These are phyloP conservation scores for Talaromyces nanjingensis DNA, from an alignment of 495 filamentous ascomycete genomes.

Conservation along the genomic window DNA sequence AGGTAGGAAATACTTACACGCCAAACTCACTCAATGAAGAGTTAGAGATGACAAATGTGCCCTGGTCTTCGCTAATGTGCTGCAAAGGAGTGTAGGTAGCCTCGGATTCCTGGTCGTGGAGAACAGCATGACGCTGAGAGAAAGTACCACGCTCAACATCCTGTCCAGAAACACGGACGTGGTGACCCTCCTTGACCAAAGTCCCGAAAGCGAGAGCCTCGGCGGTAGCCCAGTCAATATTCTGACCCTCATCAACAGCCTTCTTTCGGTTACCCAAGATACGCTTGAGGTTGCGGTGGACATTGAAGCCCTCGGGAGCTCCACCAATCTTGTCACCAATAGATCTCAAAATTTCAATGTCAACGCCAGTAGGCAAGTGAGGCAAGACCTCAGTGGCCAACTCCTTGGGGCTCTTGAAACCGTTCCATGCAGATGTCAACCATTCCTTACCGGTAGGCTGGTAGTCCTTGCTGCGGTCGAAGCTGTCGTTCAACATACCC, in stretches of 20 bases:
- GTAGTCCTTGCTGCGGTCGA: slow-evolving; percentile 94
- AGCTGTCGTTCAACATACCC: slow-evolving; percentile 97
- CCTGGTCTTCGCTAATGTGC: slow-evolving; percentile 81
- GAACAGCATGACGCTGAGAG: slow-evolving; percentile 93
- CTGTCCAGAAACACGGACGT: slow-evolving; percentile 95
- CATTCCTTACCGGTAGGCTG: slow-evolving; percentile 95
- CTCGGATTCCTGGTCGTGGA: slow-evolving; percentile 95
- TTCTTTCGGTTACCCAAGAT: slow-evolving; percentile 87
- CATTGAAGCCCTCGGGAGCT: slow-evolving; percentile 74
- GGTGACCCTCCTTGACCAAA: slow-evolving; percentile 84
- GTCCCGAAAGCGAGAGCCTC: slow-evolving; percentile 95
- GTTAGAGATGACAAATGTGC: slow-evolving; percentile 92
- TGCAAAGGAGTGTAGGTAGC: slow-evolving; percentile 87
- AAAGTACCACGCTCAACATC: slow-evolving; percentile 99
- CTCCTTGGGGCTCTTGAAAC: slow-evolving; percentile 98
- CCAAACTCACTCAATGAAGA: slow-evolving; percentile 95
- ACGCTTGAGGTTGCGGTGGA: slow-evolving; percentile 94
- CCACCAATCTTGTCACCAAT: slow-evolving; percentile 71
- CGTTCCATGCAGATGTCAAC: slow-evolving; percentile 98
- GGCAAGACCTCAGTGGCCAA: slow-evolving; percentile 90
- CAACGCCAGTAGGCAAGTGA: slow-evolving; percentile 81
- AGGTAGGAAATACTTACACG: slow-evolving; percentile 41
- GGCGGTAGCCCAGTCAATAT: slow-evolving; percentile 95
- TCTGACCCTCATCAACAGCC: slow-evolving; percentile 84
- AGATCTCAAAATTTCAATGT: slow-evolving; percentile 59